phyloP scores from a whole-genome alignment of 2,329 filamentous ascomycete species.

The Hypoxylon sp. region DNA sequence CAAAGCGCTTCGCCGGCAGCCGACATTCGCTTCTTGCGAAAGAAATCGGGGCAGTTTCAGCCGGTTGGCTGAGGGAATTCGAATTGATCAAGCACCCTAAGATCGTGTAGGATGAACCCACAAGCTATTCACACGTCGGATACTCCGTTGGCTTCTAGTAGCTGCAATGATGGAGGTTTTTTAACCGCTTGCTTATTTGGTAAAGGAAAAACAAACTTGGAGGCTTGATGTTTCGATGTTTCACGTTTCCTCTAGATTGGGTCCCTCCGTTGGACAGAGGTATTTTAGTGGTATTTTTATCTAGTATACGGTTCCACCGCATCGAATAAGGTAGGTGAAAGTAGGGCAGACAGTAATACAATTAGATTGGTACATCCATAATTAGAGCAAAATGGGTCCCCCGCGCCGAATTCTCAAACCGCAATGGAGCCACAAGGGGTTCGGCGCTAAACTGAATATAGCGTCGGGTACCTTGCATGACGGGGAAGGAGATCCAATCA shows the following conservation, averaged over 20 bases:
- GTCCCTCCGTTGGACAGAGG: constrained; percentile 13
- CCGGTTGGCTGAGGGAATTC: constrained; percentile 26
- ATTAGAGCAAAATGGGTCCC: constrained; percentile 16
- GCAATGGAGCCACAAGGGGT: constrained; percentile 30
- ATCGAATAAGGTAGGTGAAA: constrained; percentile 16
- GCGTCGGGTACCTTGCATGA: constrained; percentile 45
- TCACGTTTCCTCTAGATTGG: constrained; percentile 32
- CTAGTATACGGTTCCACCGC: constrained; percentile 13
- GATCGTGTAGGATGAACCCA: constrained; percentile 18
- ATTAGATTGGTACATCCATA: not conserved
- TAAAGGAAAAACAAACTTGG: constrained; percentile 6
- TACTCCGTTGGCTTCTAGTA: constrained; percentile 6
- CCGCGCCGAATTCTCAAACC: constrained; percentile 39
- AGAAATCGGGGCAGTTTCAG: constrained; percentile 2
- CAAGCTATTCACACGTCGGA: constrained; percentile 4
- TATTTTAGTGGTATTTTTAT: constrained; percentile 25
- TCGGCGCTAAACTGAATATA: constrained; percentile 41
- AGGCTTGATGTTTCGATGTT: constrained; percentile 37
- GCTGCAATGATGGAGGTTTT: not conserved
- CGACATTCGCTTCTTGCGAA: constrained; percentile 1
- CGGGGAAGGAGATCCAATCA: constrained; percentile 36
- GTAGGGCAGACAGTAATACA: constrained; percentile 2
- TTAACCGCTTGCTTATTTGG: constrained; percentile 31
- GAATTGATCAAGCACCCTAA: constrained; percentile 1
- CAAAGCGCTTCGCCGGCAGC: constrained; percentile 15